Base-by-base conservation (phyloP, 495 filamentous ascomycete genomes). In the Melanomma pulvis-pyrius region DNA sequence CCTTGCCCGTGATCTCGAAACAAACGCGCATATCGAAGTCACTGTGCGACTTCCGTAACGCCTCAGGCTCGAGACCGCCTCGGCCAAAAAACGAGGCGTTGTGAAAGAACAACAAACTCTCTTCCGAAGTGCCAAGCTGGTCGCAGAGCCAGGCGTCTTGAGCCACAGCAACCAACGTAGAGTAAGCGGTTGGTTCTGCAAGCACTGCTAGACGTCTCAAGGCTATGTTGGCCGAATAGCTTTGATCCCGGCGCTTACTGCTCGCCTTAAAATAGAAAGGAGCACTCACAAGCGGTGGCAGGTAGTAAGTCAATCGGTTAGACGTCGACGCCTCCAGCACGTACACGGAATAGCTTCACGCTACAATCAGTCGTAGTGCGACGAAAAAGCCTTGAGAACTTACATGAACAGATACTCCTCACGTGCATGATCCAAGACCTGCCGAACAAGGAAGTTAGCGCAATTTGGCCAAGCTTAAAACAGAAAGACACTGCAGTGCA, bases 321-420 rank as follows among this genome's bases (percentile, higher is more conserved):
- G 76, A 79, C 8, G 74, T 73, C 36, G 74, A 74, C 29, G 76
- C 76, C 64, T 79, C 77, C 12, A 79, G 66, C 2, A 79, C 77
- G 49, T 71, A 79, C 15, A 78, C 73, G 1, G 77, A 76, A 63
- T 77, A 79, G 21, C 76, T 79, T 61, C 15, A 60, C 17, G 11
- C 29, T 36, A 24, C 57, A 48, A 32, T 77, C 53, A 73, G 67
- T 59, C 41, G 25, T 32, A 32, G 57, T 57, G 53, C 55, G 32
- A 29, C 63, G 58, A 30, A 50, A 50, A 21, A 24, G 25, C 39
- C 47, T 52, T 28, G 25, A 49, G 47, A 28, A 59, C 76, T 50
- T 58, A 79, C 77, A 71, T 64, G 61, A 70, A 77, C 19, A 78
- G 72, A 41, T 77, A 79, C 52, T 79, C 76, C 28, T 77, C 75